These are phyloP conservation scores for Fusarium sp. DNA, from an alignment of 2,329 filamentous ascomycete genomes.

Conservation along the genomic window DNA sequence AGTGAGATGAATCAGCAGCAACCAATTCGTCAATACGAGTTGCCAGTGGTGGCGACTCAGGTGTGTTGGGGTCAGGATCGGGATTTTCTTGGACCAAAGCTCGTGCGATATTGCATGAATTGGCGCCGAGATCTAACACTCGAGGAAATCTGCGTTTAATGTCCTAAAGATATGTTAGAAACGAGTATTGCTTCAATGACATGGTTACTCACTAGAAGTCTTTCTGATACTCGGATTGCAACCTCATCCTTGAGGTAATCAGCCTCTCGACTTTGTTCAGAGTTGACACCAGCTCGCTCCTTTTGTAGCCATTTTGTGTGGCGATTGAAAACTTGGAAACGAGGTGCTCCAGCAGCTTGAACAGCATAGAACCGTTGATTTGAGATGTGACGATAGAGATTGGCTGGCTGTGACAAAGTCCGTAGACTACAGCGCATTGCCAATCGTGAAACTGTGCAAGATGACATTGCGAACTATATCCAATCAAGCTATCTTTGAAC, in stretches of 20 bases:
- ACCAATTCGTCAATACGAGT: constrained; percentile 79
- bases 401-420: constrained; percentile 35
- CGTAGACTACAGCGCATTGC: constrained; percentile 45
- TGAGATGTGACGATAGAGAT: constrained; percentile 22
- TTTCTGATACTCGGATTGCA: constrained; percentile 83
- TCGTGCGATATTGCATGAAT: constrained; percentile 92
- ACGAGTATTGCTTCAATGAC: neutral
- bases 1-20: constrained; percentile 83
- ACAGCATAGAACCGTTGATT: constrained; percentile 75
- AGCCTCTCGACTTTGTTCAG: constrained; percentile 78
- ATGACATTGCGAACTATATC: constrained; percentile 47
- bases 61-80: constrained; percentile 67
- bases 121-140: constrained; percentile 93
- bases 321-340: constrained; percentile 91
- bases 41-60: constrained; percentile 74
- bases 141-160: constrained; percentile 89
- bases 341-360: constrained; percentile 79
- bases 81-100: constrained; percentile 79
- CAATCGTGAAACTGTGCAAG: constrained; percentile 43
- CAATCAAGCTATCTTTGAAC: constrained; percentile 26
- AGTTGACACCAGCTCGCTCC: constrained; percentile 81
- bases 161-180: constrained; percentile 67
- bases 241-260: constrained; percentile 97
- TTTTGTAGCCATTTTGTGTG: constrained; percentile 90
- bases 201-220: constrained; percentile 74